phyloP scores from a whole-genome alignment of 2,329 filamentous ascomycete genomes.

The Gremmenia infestans region DNA sequence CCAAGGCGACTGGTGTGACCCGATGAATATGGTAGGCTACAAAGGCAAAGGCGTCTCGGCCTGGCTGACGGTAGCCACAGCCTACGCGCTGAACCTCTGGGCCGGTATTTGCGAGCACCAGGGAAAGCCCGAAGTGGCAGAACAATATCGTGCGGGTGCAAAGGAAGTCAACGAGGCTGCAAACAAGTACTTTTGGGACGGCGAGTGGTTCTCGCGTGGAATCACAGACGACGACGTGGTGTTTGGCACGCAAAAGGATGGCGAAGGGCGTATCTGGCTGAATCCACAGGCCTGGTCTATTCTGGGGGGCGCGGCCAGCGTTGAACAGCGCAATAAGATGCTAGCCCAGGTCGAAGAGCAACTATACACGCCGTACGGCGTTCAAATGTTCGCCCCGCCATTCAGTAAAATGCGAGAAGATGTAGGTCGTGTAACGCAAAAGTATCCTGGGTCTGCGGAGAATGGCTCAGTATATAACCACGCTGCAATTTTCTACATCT shows the following conservation, averaged over 20 bases:
- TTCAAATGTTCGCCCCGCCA: slow-evolving; percentile 51
- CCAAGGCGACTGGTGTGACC: slow-evolving; percentile 57
- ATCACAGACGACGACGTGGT: slow-evolving; percentile 51
- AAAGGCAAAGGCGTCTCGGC: slow-evolving; percentile 53
- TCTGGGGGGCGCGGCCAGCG: slow-evolving; percentile 45
- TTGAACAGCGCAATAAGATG: slow-evolving; percentile 40
- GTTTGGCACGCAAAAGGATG: slow-evolving; percentile 47
- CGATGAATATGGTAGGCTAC: slow-evolving; percentile 59
- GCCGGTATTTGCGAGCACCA: slow-evolving; percentile 45
- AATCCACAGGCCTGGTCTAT: slow-evolving; percentile 54
- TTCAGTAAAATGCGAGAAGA: slow-evolving; percentile 53
- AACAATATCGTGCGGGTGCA: slow-evolving; percentile 41
- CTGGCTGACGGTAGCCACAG: slow-evolving; percentile 53
- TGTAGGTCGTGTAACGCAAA: slow-evolving; percentile 53
- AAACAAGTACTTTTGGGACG: slow-evolving; percentile 50
- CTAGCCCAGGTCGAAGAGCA: slow-evolving; percentile 46
- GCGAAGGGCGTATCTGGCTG: slow-evolving; percentile 53
- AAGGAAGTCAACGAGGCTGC: slow-evolving; percentile 45
- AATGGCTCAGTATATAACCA: slow-evolving; percentile 56
- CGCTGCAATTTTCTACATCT: slow-evolving; percentile 49
- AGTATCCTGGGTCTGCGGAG: slow-evolving; percentile 52
- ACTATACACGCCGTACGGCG: slow-evolving; percentile 48
- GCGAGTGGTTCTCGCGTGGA: slow-evolving; percentile 51
- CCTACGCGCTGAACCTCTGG: slow-evolving; percentile 48
- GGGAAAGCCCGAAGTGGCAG: slow-evolving; percentile 37